Base-by-base conservation (phyloP, 176 grass and related monocot genomes). In the Oryza punctata region DNA sequence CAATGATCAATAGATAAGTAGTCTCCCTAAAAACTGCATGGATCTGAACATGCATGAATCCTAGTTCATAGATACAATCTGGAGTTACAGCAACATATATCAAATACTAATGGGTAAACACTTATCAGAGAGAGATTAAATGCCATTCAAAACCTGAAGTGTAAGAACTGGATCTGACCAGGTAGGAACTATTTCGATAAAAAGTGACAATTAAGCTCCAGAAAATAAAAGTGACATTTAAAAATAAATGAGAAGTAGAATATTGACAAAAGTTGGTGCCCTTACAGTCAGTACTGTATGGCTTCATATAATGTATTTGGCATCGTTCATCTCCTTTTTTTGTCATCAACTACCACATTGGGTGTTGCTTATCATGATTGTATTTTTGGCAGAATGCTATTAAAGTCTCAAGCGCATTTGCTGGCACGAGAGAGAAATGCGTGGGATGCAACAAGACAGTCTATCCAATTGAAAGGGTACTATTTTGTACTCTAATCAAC, bases 391-490 rank as follows among this genome's bases (percentile, higher is more conserved):
- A 98, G 96, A 93, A 94, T 77, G 93, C 91, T 65, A 76, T 77
- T 63, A 99, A 96, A 91, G 96, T 94, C 23, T 96, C 93, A 1
- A 89, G 87, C 75, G 81, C 89, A 81, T 99, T 99, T 88, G 96
- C 77, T 80, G 96, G 93, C 74, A 99, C 93, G 30, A 96, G 87
- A 85, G 96, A 99, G 80, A 99, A 94, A 78, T 99, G 96, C 72
- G 78, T 94, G 85, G 96, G 89, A 85, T 99, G 96, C 87, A 85
- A 28, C 59, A 99, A 88, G 91, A 99, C 93, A 15, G 96, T 92
- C 37, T 99, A 99, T 76, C 96, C 96, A 54, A 99, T 87, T 52
- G 96, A 99, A 78, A 96, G 96, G 89, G 96, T 96, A 96, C 67
- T 75, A 37, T 77, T 72, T 74, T 50, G 67, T 76, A 80, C 75